Conservation (phyloP, 768 basidiomycete genomes). For the Dentipellis sp. region DNA sequence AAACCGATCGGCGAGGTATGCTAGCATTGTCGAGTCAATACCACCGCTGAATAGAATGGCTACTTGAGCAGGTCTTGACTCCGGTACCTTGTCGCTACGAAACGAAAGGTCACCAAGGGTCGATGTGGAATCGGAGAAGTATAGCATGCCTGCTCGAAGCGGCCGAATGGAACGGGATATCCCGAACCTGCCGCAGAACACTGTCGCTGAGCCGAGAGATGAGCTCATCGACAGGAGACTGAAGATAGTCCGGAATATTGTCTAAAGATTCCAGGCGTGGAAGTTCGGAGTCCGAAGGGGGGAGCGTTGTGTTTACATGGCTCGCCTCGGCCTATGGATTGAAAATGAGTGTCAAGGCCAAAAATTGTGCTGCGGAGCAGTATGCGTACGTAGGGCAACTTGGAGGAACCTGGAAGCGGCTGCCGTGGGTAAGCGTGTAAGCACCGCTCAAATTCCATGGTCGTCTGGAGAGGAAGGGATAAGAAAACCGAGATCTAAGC, state of each 20-base stretch:
- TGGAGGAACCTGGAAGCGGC: neutral
- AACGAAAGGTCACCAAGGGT: no score
- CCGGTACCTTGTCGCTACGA: no score
- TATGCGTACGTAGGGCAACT: neutral
- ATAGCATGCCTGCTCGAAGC: no score
- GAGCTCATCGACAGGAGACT: constrained; percentile 37
- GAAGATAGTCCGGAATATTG: constrained; percentile 34
- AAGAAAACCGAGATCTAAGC: neutral
- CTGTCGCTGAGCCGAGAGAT: constrained; percentile 52
- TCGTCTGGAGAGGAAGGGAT: constrained; percentile 15
- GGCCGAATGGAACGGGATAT: constrained; percentile 41
- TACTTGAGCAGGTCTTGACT: constrained; percentile 32
- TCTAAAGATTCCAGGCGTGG: constrained; percentile 29
- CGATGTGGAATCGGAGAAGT: no score
- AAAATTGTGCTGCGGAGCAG: neutral
- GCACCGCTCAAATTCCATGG: constrained; percentile 14
- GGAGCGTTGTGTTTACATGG: constrained; percentile 40
- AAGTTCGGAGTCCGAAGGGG: constrained; percentile 22
- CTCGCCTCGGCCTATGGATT: constrained; percentile 31
- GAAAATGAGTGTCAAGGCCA: neutral
- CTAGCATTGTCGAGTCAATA: constrained; percentile 82
- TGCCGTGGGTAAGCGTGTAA: constrained; percentile 1
- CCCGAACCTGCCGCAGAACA: constrained; percentile 54
- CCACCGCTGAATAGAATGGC: constrained; percentile 94
- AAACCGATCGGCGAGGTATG: constrained; percentile 72